Base-by-base conservation (phyloP, 305 asterid species). In the Fraxinus sp. region DNA sequence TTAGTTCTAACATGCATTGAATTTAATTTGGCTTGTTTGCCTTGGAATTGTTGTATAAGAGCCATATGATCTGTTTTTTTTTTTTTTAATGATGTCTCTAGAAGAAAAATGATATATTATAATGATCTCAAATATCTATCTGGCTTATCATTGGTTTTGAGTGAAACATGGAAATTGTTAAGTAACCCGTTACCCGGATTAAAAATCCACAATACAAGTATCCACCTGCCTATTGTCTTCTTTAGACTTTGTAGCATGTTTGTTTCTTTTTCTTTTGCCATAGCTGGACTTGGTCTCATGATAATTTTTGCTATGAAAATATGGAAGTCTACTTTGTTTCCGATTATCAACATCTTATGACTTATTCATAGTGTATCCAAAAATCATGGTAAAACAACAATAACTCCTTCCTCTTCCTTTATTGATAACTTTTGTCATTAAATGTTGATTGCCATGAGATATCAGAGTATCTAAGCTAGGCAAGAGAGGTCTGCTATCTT, bases 11-110 rank as follows among this genome's bases (percentile, higher is more conserved):
- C 39, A 64, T 62, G 77, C 64, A 55, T 16, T 83, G 74, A 10
- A 37, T 39, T 74, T 79, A 36, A 28, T 66, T 83, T 55, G 55
- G 52, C 39, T 13, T 68, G 32, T 62, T 62, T 62, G 71, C 71
- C 71, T 68, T 37, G 74, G 46, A 73, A 57, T 73, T 72, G 66
- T 16, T 72, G 36, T 57, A 24, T 14, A 3, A 71, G 44, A 68
- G 55, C 79, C 79, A 22, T 37, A 36, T 71, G 20, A 32, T 79
- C 44, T 68, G 68, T 18, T 18, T 5, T 57, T 16, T 16, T 16
- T 16, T 6, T 10, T 83, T 5, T 3, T 3, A 24, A 28, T 30
- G 32, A 68, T 24, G 24, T 18, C 32, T 74, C 77, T 36, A 20
- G 36, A 39, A 26, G 71, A 55, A 20, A 62, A 76, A 84, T 55